Evolutionary conservation across 2,329 filamentous ascomycete genomes (phyloP).

Genomic region (Metarhizium sp.): DNA sequence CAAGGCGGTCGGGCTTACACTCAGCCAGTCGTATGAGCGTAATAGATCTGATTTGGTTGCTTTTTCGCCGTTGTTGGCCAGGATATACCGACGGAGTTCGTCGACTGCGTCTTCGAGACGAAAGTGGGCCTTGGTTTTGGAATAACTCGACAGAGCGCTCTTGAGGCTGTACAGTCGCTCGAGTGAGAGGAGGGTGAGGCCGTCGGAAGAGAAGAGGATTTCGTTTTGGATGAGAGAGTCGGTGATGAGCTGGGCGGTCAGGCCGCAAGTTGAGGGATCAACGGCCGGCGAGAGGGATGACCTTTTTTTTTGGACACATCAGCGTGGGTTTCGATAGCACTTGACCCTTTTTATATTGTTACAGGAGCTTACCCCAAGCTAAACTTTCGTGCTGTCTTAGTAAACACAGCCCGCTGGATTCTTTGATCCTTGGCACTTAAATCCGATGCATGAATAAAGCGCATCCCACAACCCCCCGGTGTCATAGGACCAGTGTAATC

Average conservation of each 20-base stretch:
- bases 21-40: constrained; percentile 48
- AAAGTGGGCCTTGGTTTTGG: constrained; percentile 31
- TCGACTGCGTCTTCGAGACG: constrained; percentile 53
- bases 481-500: constrained; percentile 21
- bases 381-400: constrained; percentile 41
- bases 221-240: constrained; percentile 52
- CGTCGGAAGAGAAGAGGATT: constrained; percentile 49
- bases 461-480: constrained; percentile 35
- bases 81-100: constrained; percentile 49
- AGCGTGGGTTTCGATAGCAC: background rate
- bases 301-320: background rate
- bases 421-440: constrained; percentile 38
- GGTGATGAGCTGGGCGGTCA: constrained; percentile 43
- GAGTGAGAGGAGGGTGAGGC: constrained; percentile 49
- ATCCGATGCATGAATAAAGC: constrained; percentile 38
- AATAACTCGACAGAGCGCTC: constrained; percentile 47
- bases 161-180: constrained; percentile 59
- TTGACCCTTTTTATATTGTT: background rate
- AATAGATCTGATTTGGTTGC: constrained; percentile 42
- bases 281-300: constrained; percentile 35
- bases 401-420: constrained; percentile 36
- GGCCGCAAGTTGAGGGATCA: constrained; percentile 31
- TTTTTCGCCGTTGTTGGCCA: constrained; percentile 41
- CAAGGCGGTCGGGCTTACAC: constrained; percentile 39
- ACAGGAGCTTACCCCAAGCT: constrained; percentile 24